Base-by-base conservation (phyloP, 2,329 filamentous ascomycete species). In the Aspergillus terreus region DNA sequence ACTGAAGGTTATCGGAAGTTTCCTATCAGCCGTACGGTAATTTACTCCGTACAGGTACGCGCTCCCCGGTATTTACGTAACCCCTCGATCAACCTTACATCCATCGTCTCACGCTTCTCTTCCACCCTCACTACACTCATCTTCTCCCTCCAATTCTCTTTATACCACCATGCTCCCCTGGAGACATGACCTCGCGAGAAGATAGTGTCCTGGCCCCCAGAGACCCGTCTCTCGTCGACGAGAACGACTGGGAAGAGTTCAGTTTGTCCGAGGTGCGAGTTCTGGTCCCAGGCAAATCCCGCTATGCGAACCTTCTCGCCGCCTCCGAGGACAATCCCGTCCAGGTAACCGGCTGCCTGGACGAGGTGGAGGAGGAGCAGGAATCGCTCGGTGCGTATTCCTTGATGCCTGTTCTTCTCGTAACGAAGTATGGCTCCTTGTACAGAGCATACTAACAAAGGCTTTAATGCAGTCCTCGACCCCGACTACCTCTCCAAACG, bases 191-290 rank as follows among this genome's bases (percentile, higher is more conserved):
- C 43, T 70, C 68, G 60, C 72, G 73, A 62, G 71, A 73, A 64
- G 71, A 76, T 65, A 73, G 65, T 60, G 71, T 77, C 58, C 71
- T 77, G 49, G 68, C 67, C 63, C 61, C 68, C 60, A 70, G 69
- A 62, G 69, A 76, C 63, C 69, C 73, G 54, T 70, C 73, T 56
- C 63, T 76, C 52, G 62, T 65, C 32, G 73, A 77, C 63, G 74
- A 76, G 61, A 75, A 82, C 65, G 76, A 84, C 58, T 85, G 82
- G 80, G 77, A 81, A 47, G 79, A 82, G 54, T 84, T 84, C 66
- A 68, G 72, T 23, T 69, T 86, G 52, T 76, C 68, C 53, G 76
- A 84, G 57, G 81, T 77, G 53, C 77, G 78, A 57, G 75, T 85
- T 42, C 68, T 76, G 51, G 65, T 73, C 41, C 73, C 74, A 35